Evolutionary conservation across 1,139 yeast genomes (phyloP).

Genomic region (Geotrichum citri-aurantii): DNA sequence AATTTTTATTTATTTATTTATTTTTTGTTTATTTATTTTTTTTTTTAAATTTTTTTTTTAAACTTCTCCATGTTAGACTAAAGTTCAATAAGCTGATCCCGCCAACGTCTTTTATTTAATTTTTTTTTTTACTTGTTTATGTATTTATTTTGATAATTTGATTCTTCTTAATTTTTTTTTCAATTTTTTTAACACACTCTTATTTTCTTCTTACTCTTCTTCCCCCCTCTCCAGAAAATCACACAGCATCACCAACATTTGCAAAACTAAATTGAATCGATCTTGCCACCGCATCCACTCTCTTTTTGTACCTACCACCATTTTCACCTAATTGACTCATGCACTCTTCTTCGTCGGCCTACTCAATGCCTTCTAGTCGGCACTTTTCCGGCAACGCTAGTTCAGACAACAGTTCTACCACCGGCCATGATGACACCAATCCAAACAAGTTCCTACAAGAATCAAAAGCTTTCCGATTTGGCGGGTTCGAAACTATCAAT

Average conservation of each 20-base stretch:
- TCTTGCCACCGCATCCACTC: no score
- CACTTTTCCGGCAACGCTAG: background rate
- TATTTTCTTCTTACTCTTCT: no score
- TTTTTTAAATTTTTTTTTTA: background rate
- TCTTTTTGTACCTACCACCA: no score
- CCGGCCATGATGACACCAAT: background rate
- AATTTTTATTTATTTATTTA: background rate
- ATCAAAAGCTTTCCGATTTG: constrained; percentile 28
- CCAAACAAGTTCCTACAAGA: constrained; percentile 17
- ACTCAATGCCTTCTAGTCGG: background rate
- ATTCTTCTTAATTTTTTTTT: background rate
- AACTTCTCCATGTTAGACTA: background rate
- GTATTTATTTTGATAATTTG: background rate
- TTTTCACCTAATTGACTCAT: no score
- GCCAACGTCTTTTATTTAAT: no score
- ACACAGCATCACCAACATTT: no score
- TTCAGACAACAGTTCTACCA: background rate
- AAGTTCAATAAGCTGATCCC: no score
- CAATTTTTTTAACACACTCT: no score
- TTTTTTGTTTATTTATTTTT: background rate
- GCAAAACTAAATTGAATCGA: no score
- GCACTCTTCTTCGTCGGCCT: background rate
- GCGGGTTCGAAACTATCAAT: constrained; percentile 34
- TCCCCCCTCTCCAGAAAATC: no score
- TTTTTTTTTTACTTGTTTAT: background rate